Percentiles rank a stretch among this genome's conserved stretches.
These are phyloP conservation scores for Nakaseomyces glabratus DNA, from an alignment of 1,139 yeast species.

Conservation along the genomic window DNA sequence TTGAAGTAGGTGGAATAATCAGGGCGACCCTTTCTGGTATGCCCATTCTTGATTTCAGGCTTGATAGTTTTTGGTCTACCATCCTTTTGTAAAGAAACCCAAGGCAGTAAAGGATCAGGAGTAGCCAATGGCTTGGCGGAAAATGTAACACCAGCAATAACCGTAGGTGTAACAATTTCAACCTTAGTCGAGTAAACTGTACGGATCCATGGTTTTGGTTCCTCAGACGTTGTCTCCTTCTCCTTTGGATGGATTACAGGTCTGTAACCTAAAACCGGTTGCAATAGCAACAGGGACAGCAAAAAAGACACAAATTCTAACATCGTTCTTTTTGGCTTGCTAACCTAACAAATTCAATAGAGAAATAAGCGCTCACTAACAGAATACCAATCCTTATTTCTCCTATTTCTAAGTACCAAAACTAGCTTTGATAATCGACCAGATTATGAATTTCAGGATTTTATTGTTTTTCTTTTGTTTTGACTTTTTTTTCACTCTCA, in stretches of 20 bases:
- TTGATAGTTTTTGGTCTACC: slow-evolving; percentile 74
- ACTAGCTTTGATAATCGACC: too few species aligned
- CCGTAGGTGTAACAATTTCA: slow-evolving; percentile 73
- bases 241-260: slow-evolving; percentile 26
- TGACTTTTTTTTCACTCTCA: too few species aligned
- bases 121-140: slow-evolving; percentile 56
- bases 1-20: slow-evolving; percentile 71
- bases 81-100: slow-evolving; percentile 68
- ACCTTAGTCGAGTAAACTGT: slow-evolving; percentile 48
- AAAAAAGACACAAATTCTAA: too few species aligned
- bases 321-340: too few species aligned
- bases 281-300: slow-evolving; percentile 8
- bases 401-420: too few species aligned
- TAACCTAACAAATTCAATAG: too few species aligned
- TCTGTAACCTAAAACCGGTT: slow-evolving; percentile 20
- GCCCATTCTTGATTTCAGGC: slow-evolving; percentile 68
- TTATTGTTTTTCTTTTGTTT: too few species aligned
- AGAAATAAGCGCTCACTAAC: too few species aligned
- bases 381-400: too few species aligned
- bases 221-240: slow-evolving; percentile 31
- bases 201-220: slow-evolving; percentile 63
- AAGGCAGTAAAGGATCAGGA: slow-evolving; percentile 63
- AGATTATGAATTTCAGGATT: too few species aligned
- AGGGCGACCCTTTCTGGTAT: slow-evolving; percentile 56
- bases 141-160: slow-evolving; percentile 73